Conservation (phyloP, 1,139 yeast genomes). For the Trichomonascaceae sp. region DNA sequence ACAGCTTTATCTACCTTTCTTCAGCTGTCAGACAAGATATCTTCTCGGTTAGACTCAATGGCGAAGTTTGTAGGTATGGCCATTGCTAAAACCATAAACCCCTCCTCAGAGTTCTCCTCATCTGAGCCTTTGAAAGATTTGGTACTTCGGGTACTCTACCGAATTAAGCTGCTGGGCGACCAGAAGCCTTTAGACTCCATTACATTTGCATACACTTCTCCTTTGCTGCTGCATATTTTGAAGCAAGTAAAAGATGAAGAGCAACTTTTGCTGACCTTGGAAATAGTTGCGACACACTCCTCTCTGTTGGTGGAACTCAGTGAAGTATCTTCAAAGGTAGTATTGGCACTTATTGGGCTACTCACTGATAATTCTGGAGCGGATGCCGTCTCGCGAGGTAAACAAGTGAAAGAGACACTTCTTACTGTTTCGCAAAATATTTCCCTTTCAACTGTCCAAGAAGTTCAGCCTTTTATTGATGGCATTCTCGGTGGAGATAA, state of each 20-base stretch:
- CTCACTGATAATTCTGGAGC: conserved; percentile 5
- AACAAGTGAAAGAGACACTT: conserved; percentile 77
- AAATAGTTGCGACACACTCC: conserved; percentile 69
- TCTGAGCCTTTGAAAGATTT: conserved; percentile 51
- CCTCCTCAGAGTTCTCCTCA: conserved; percentile 25
- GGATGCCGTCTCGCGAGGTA: conserved; percentile 61
- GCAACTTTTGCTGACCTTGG: conserved; percentile 70
- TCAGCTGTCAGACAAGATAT: conserved; percentile 30
- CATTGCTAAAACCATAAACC: conserved; percentile 25
- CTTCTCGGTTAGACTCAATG: conserved; percentile 44
- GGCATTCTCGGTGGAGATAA: conserved; percentile 55
- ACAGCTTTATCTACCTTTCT: conserved; percentile 29
- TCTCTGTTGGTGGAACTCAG: conserved; percentile 61
- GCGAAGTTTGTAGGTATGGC: conserved; percentile 61
- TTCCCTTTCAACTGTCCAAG: conserved; percentile 53
- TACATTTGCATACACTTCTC: conserved; percentile 67
- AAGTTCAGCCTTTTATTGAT: conserved; percentile 54
- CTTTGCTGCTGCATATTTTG: conserved; percentile 54
- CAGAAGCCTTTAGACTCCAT: conserved; percentile 64
- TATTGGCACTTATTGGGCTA: conserved; percentile 57
- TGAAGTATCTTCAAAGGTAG: conserved; percentile 59
- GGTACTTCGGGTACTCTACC: conserved; percentile 62
- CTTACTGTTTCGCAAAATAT: conserved; percentile 71
- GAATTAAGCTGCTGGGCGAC: conserved; percentile 68
- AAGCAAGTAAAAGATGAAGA: conserved; percentile 55